Base-by-base conservation (phyloP, 768 basidiomycete species). In the Boletus sp. region DNA sequence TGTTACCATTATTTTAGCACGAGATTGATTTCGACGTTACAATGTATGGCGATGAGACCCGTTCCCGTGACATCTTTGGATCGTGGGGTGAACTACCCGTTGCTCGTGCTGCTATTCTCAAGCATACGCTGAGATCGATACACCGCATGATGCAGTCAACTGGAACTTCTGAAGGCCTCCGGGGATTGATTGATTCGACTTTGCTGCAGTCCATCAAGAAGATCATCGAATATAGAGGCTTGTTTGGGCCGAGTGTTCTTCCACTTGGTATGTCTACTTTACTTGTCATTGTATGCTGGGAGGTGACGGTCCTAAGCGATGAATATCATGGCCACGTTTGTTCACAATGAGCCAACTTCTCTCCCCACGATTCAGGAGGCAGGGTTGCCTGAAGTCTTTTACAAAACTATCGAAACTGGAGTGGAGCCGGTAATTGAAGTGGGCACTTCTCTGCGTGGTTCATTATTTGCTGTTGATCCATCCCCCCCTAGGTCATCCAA, bases 271-370 rank as follows among this genome's bases (percentile, higher is more conserved):
- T 34, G 83, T 74, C 41, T 19, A 33, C 32, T 42, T 27, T 29
- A 15, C 44, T 56, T 38, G 19, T 29, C 4, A 19, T 45, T 2
- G 13, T 47, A 4, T 46, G 17, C n/a, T 44, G 30, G 30, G 34
- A 37, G 54, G 32, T 65, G 49, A 66, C 60, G 7, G 21, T 21
- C 50, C 9, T 32, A 50, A 62, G 93, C 91, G 5, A 91, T 95
- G 76, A 93, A 95, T 68, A 88, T 94, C 65, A 92, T 97, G 86
- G 85, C 93, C 14, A 93, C 93, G 0, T 98, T 98, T 71, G 86
- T 98, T 9, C 96, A 99, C 76, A 99, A 98, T 60, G 97, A 99
- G 70, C 97, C 97, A 7, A 98, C 95, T 0, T 97, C 93, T 15
- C 75, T 99, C 53, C 76, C 84, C 2, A 87, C 96, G 50, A 88